Base-by-base conservation (phyloP, 768 basidiomycete genomes). In the Leccinellum luteum region DNA sequence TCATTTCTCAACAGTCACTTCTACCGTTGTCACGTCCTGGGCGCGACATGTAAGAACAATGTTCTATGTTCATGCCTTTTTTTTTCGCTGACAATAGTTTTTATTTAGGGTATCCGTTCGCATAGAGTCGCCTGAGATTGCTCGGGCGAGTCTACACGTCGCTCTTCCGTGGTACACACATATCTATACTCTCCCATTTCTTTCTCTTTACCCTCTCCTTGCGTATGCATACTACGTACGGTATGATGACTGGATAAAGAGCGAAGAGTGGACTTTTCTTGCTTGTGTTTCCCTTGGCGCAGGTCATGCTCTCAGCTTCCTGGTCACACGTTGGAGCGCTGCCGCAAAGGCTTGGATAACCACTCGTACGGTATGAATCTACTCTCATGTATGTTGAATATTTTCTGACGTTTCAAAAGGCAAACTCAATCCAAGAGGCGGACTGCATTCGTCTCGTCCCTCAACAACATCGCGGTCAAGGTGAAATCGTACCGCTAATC, bases 201-300 rank as follows among this genome's bases (percentile, higher is more conserved):
- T 93, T n/a, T 82, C 81, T 1, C 76, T 93, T 50, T 94, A 93
- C 60, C 92, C 92, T 0, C 70, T 94, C 30, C 81, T 92, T 30
- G 90, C 89, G 25, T 97, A 96, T 72, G 89, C 94, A 21, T 98
- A 98, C 78, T 92, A 88, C 66, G 73, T 94, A 74, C 87, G 83
- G 72, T 97, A 98, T 73, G 92, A 96, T 66, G 76, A 86, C 60
- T 97, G 92, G 90, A 77, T 98, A 54, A 82, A 87, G 67, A 92
- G 90, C 56, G 94, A 96, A 74, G 96, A 98, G 71, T 98, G 95
- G 95, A 96, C 97, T 0, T 99, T 98, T 70, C 82, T 98, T 21
- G 91, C 90, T 35, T 94, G 90, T 62, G 88, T 95, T 14, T 75
- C 85, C 3, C 82, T 99, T 8, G 90, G 90, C 21, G 88, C 84